A percentile compares a stretch with the other conserved stretches of the same genome.
phyloP scores from a whole-genome alignment of 75 land plant genomes.

The Ceratopteris richardii region DNA sequence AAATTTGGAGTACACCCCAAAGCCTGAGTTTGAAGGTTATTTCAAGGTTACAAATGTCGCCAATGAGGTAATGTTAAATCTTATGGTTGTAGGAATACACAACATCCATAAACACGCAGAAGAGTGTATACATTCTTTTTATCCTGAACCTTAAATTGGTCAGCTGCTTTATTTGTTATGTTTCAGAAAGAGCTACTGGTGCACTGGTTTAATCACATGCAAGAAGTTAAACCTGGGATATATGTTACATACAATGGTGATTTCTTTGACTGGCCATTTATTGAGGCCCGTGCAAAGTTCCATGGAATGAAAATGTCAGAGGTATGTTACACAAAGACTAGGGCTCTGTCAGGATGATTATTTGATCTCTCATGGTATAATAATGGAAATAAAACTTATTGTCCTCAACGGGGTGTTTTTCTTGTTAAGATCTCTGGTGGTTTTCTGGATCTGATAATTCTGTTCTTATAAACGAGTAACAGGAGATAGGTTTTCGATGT shows the following conservation, averaged over 20 bases:
- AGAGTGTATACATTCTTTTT: no score
- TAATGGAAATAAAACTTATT: no score
- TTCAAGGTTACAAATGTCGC: constrained; percentile 88
- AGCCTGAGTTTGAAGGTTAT: constrained; percentile 89
- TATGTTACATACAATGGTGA: constrained; percentile 99
- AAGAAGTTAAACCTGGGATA: constrained; percentile 84
- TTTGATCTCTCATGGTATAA: no score
- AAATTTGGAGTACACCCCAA: constrained; percentile 93
- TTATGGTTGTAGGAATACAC: background rate
- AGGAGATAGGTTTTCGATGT: constrained; percentile 90
- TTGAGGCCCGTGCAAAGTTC: constrained; percentile 70
- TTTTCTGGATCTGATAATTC: no score
- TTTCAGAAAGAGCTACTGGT: constrained; percentile 69
- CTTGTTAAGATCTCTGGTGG: no score
- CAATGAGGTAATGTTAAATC: constrained; percentile 55
- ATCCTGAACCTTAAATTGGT: background rate
- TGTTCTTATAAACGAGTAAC: background rate
- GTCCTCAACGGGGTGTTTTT: no score
- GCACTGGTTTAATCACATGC: constrained; percentile 91
- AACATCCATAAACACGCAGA: no score
- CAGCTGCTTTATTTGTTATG: background rate
- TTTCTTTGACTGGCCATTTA: constrained; percentile 98
- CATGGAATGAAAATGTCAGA: constrained; percentile 84
- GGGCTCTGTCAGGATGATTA: no score
- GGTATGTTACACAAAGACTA: constrained; percentile 43